Base-by-base conservation (phyloP, 768 basidiomycete genomes). In the Gloeophyllum trabeum region DNA sequence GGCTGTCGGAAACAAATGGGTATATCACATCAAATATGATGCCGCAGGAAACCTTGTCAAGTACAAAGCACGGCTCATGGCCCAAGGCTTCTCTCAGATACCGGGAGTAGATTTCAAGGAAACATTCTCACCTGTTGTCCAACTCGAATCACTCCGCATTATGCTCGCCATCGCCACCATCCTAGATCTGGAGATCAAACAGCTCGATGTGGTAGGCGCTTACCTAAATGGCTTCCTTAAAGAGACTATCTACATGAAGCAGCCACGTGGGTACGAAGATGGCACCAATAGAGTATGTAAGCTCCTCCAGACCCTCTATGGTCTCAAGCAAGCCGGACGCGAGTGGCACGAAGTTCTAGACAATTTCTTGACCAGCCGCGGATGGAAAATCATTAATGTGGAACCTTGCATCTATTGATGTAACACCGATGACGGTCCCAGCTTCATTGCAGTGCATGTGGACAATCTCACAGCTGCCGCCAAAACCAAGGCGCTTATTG, bases 11-110 rank as follows among this genome's bases (percentile, higher is more conserved):
- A 34, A 42, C 26, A 46, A 49, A 10, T 59, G 56, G 50, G 56
- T 59, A 34, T 60, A 48, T 43, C 46, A 42, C 18, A 23, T 46
- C 16, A 61, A 61, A 45, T 34, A 39, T 26, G 49, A 57, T 36
- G 28, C 28, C 10, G 28, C 10, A 10, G 28, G 28, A 10, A 10
- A 10, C 16, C 10, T 32, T 32, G 44, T 32, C 7, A 41, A 46
- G 42, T 54, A 46, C 35, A 66, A 65, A 40, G 65, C 56, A 0
- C n/a, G 57, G 12, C 39, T 71, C 19, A 65, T 69, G 1, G 66
- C 62, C 1, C 51, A 60, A 46, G 68, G 70, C 0, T 69, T 57
- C 46, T 48, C 51, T 3, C 70, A 70, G 43, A 28, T 54, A 0
- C 52, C 57, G 1, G 62, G 64, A 0, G 46, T 61, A 16, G 60